Conservation (phyloP, 139 green algal species). For the Eudorina sp. region DNA sequence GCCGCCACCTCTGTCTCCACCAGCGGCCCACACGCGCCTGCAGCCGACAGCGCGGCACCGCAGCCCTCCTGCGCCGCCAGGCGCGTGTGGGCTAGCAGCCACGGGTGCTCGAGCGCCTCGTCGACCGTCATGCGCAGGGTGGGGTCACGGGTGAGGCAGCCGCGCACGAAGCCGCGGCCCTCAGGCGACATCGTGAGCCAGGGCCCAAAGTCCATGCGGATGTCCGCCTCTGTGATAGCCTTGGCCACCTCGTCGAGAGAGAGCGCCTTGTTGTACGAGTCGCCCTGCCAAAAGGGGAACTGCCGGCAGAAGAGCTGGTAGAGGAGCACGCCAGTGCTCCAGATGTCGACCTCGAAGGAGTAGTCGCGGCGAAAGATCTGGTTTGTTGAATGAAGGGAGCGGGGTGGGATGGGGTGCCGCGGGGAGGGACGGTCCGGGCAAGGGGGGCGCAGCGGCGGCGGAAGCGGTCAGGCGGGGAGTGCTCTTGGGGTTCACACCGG, state of each 20-base stretch:
- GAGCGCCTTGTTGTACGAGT: conserved; percentile 42
- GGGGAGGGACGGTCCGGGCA: too few species aligned
- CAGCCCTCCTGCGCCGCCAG: too few species aligned
- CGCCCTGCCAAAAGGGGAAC: conserved; percentile 71
- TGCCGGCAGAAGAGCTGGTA: conserved; percentile 77
- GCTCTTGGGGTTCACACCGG: too few species aligned
- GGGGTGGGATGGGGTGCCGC: too few species aligned
- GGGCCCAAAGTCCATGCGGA: conserved; percentile 58
- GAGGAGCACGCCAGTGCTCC: conserved; percentile 85
- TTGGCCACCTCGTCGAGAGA: conserved; percentile 60
- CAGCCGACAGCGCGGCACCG: too few species aligned
- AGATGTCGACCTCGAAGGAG: conserved; percentile 80
- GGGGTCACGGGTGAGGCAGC: conserved; percentile 62
- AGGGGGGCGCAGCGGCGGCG: too few species aligned
- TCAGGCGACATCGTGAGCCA: conserved; percentile 64
- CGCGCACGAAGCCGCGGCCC: conserved; percentile 56
- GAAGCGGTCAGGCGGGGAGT: too few species aligned
- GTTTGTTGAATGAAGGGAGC: too few species aligned
- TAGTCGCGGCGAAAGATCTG: conserved; percentile 83
- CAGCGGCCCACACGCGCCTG: background rate
- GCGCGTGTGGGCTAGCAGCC: conserved; percentile 42
- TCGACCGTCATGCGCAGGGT: conserved; percentile 53
- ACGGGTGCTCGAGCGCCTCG: conserved; percentile 66
- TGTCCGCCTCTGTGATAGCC: conserved; percentile 47
- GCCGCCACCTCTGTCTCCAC: conserved; percentile 5